Evolutionary conservation across 2,329 filamentous ascomycete genomes (phyloP).

Genomic region (Raffaelea albimanens): DNA sequence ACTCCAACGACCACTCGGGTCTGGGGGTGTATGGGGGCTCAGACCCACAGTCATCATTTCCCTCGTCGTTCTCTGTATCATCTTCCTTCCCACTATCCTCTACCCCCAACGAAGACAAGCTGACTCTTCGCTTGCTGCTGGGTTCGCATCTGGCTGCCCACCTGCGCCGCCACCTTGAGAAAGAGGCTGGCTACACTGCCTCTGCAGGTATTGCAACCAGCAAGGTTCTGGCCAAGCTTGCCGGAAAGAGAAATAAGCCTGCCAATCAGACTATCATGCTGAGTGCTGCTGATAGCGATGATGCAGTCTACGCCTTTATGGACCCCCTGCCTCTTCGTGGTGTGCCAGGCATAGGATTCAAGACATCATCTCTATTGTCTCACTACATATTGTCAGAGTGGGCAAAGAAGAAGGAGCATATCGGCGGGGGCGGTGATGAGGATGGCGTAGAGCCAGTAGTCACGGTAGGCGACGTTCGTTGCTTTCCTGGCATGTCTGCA

Average conservation of each 20-base stretch:
- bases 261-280: slow-evolving; percentile 78
- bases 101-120: background rate
- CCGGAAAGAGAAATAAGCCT: slow-evolving; percentile 77
- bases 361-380: slow-evolving; percentile 49
- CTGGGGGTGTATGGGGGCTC: too few relatives aligned
- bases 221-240: slow-evolving; percentile 79
- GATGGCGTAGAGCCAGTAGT: slow-evolving; percentile 31
- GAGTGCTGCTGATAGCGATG: slow-evolving; percentile 34
- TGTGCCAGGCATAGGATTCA: slow-evolving; percentile 79
- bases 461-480: slow-evolving; percentile 56
- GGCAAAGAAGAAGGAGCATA: slow-evolving; percentile 18
- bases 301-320: slow-evolving; percentile 57
- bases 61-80: too few relatives aligned
- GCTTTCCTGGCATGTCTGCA: slow-evolving; percentile 52
- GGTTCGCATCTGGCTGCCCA: slow-evolving; percentile 74
- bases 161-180: slow-evolving; percentile 61
- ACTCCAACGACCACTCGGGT: too few relatives aligned
- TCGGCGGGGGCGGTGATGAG: background rate
- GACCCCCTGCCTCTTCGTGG: slow-evolving; percentile 67
- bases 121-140: slow-evolving; percentile 52
- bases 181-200: slow-evolving; percentile 68
- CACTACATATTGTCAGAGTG: slow-evolving; percentile 36
- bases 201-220: slow-evolving; percentile 83
- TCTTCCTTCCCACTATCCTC: too few relatives aligned
- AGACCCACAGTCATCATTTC: too few relatives aligned